A percentile compares a stretch with the other conserved stretches of the same genome.
Evolutionary conservation across 345 rosid genomes (phyloP).

Genomic region (Sonneratia alba): DNA sequence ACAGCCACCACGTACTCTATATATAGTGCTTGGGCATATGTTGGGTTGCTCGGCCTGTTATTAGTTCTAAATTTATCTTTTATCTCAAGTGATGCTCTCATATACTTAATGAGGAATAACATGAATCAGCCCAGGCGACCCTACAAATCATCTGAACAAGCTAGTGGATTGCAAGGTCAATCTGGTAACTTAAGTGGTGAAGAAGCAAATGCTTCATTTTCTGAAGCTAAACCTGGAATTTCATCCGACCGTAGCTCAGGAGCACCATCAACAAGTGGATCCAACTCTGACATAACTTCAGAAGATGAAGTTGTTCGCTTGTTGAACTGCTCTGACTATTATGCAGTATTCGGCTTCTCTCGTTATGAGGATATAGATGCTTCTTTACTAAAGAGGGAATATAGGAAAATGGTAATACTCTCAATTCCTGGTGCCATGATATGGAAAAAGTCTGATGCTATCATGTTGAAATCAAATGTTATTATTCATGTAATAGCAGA

Average conservation of each 20-base stretch:
- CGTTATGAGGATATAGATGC: slow-evolving; percentile 60
- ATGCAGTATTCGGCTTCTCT: slow-evolving; percentile 61
- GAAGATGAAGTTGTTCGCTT: slow-evolving; percentile 89
- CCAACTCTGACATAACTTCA: slow-evolving; percentile 64
- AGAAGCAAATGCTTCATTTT: slow-evolving; percentile 40
- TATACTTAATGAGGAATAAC: slow-evolving; percentile 63
- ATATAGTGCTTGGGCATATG: slow-evolving; percentile 68
- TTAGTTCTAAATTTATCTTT: slow-evolving; percentile 81
- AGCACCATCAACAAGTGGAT: slow-evolving; percentile 75
- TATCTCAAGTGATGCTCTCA: slow-evolving; percentile 77
- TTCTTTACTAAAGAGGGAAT: slow-evolving; percentile 71
- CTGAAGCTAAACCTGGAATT: slow-evolving; percentile 50
- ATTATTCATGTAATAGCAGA: background rate
- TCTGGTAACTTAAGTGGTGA: slow-evolving; percentile 34
- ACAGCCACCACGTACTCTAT: slow-evolving; percentile 55
- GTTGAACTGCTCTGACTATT: slow-evolving; percentile 74
- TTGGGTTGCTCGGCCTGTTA: slow-evolving; percentile 80
- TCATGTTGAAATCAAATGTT: background rate
- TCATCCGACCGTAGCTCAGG: slow-evolving; percentile 66
- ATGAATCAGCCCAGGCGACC: slow-evolving; percentile 40
- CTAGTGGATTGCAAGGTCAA: slow-evolving; percentile 35
- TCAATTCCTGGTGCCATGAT: background rate
- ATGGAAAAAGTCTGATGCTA: background rate
- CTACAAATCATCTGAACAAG: slow-evolving; percentile 30
- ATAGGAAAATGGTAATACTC: slow-evolving; percentile 69